phyloP scores from a whole-genome alignment of 148 eudicot species.

The Selenicereus undatus region DNA sequence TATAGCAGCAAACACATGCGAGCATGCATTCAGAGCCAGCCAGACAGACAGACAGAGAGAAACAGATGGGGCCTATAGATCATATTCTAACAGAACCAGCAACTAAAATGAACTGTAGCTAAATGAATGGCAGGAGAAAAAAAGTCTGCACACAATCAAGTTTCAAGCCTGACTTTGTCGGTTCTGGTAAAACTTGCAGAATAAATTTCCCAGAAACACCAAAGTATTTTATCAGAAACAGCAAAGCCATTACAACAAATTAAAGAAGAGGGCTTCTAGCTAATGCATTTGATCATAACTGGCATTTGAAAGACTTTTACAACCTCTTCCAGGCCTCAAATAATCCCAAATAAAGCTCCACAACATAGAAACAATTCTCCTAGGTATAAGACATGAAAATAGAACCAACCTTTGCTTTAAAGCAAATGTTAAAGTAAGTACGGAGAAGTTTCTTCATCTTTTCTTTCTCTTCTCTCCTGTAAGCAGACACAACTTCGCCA shows the following conservation, averaged over 20 bases:
- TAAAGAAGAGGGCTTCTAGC: not conserved
- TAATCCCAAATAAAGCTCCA: constrained; percentile 1
- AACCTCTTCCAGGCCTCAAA: constrained; percentile 3
- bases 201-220: not conserved
- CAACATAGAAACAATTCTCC: not conserved
- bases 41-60: no score
- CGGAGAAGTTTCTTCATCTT: constrained; percentile 45
- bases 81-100: not conserved
- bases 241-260: not conserved
- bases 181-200: constrained; percentile 1
- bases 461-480: constrained; percentile 60
- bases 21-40: no score
- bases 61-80: not conserved
- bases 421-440: constrained; percentile 48
- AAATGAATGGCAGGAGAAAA: not conserved
- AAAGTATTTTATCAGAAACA: not conserved
- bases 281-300: not conserved
- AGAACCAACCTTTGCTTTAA: constrained; percentile 46
- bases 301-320: not conserved
- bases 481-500: constrained; percentile 47
- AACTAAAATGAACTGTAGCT: not conserved
- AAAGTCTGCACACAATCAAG: not conserved
- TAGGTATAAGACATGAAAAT: not conserved
- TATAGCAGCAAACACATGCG: not conserved
- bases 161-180: not conserved